phyloP scores from a whole-genome alignment of 2,329 filamentous ascomycete species.

The Cladophialophora psammophila region DNA sequence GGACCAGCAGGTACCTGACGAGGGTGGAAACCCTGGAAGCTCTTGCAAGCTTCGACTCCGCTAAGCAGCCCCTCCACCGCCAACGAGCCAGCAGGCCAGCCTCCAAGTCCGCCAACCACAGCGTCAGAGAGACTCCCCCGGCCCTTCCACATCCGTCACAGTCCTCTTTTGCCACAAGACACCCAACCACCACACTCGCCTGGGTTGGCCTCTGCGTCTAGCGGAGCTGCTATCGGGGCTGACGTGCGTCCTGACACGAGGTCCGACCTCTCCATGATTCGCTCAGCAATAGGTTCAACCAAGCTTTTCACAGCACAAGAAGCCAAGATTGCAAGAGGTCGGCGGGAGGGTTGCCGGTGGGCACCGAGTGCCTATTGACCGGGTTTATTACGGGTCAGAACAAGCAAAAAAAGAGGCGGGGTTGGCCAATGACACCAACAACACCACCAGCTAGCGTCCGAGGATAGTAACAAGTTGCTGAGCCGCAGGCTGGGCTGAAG shows the following conservation, averaged over 20 bases:
- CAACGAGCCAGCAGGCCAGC: not conserved
- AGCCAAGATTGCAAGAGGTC: conserved; percentile 2
- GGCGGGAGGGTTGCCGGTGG: not conserved
- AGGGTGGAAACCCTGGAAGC: not conserved
- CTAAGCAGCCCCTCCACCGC: not conserved
- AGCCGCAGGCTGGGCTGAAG: not conserved
- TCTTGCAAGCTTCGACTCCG: not conserved
- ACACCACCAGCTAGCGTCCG: conserved; percentile 9
- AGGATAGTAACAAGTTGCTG: conserved; percentile 21
- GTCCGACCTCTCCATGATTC: conserved; percentile 9
- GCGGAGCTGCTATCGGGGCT: conserved; percentile 7
- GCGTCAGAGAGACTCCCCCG: not conserved
- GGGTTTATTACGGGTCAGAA: not conserved
- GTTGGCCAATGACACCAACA: conserved; percentile 12
- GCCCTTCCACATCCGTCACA: not conserved
- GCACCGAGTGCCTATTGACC: not conserved
- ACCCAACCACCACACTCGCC: not conserved
- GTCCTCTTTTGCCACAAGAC: not conserved
- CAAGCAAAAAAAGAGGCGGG: conserved; percentile 2
- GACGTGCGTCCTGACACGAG: conserved; percentile 16
- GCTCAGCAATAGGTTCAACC: conserved; percentile 4
- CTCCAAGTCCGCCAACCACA: conserved; percentile 4
- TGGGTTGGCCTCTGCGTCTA: not conserved
- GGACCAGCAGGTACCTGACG: not conserved
- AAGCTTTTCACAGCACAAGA: conserved; percentile 20